Conservation (phyloP, 2,329 filamentous ascomycete genomes). For the Sporothrix humicola region DNA sequence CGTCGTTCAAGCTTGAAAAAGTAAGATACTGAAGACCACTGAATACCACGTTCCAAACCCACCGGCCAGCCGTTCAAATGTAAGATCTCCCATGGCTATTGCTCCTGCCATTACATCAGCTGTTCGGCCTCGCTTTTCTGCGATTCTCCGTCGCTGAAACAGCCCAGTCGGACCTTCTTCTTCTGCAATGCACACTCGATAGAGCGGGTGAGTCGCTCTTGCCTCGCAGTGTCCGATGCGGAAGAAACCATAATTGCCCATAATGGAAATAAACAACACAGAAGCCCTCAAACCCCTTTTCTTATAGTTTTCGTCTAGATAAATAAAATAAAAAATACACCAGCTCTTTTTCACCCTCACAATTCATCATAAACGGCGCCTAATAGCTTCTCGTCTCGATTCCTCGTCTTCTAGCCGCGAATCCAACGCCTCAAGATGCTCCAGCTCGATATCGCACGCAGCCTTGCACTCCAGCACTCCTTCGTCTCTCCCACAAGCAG, state of each 20-base stretch:
- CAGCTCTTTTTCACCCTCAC: neutral
- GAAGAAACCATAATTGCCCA: neutral
- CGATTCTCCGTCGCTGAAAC: neutral
- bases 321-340: too few relatives aligned
- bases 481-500: constrained; percentile 16
- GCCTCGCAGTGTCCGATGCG: neutral
- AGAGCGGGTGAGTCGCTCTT: neutral
- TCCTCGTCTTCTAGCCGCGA: constrained; percentile 5
- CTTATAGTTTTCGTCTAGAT: neutral
- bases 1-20: neutral
- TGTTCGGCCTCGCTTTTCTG: neutral
- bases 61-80: neutral
- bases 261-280: neutral
- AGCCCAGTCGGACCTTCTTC: neutral
- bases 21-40: neutral
- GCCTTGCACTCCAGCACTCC: neutral
- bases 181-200: neutral
- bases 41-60: neutral
- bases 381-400: neutral
- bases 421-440: neutral
- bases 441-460: neutral
- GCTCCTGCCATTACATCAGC: neutral
- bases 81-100: neutral
- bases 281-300: constrained; percentile 5
- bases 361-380: neutral